These are phyloP conservation scores for Fraxinus sp. DNA, from an alignment of 305 asterid species.

Conservation along the genomic window DNA sequence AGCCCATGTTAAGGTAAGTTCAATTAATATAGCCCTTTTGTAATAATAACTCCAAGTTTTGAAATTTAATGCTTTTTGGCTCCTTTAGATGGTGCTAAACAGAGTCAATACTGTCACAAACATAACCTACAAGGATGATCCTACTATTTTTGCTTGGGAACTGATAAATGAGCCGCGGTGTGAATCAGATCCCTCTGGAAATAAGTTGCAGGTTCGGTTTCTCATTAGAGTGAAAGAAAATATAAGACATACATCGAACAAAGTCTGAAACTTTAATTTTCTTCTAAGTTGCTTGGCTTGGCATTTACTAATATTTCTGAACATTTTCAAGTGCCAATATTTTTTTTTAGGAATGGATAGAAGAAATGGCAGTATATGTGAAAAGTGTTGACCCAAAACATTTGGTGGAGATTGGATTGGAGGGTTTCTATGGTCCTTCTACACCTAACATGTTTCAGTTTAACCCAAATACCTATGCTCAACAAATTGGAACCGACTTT, in stretches of 20 bases:
- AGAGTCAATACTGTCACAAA: conserved; percentile 72
- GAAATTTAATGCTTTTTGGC: background rate
- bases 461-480: conserved; percentile 73
- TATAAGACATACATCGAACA: background rate
- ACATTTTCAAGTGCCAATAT: background rate
- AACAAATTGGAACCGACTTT: conserved; percentile 93
- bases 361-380: conserved; percentile 83
- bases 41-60: background rate
- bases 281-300: background rate
- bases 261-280: background rate
- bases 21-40: background rate
- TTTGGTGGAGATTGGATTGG: conserved; percentile 73
- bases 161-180: conserved; percentile 91
- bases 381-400: conserved; percentile 89
- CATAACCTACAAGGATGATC: conserved; percentile 82
- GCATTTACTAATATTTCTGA: background rate
- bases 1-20: conserved; percentile 65
- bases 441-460: conserved; percentile 64
- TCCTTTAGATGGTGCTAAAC: conserved; percentile 61
- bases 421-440: conserved; percentile 90
- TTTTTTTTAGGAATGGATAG: conserved; percentile 61
- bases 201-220: conserved; percentile 59
- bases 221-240: background rate
- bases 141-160: conserved; percentile 89
- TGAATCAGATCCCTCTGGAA: conserved; percentile 79